Evolutionary conservation across 805 yeast genomes (phyloP).

Genomic region (Debaryomyces maramus): DNA sequence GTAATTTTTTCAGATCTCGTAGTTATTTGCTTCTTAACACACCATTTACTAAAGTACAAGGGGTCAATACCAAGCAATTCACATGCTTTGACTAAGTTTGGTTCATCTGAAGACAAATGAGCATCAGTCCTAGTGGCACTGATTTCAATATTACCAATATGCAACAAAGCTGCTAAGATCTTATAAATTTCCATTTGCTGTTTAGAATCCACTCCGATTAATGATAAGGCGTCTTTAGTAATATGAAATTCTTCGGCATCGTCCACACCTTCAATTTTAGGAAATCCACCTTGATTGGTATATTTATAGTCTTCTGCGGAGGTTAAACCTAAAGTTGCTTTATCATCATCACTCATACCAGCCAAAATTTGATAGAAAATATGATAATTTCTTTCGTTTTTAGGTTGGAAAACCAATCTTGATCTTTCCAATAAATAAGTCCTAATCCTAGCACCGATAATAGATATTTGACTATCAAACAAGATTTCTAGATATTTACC

Average conservation of each 20-base stretch:
- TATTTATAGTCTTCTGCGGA: slow-evolving; percentile 71
- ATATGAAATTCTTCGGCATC: slow-evolving; percentile 75
- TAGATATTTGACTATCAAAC: slow-evolving; percentile 70
- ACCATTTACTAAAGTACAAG: slow-evolving; percentile 78
- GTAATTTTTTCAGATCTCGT: slow-evolving; percentile 93
- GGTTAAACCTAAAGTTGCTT: slow-evolving; percentile 58
- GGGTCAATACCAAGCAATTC: slow-evolving; percentile 82
- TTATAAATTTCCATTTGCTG: slow-evolving; percentile 71
- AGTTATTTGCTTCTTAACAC: slow-evolving; percentile 83
- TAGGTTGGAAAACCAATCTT: slow-evolving; percentile 90
- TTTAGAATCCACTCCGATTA: slow-evolving; percentile 69
- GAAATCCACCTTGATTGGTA: slow-evolving; percentile 85
- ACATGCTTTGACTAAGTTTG: slow-evolving; percentile 78
- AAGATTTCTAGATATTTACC: slow-evolving; percentile 94
- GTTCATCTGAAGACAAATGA: slow-evolving; percentile 79
- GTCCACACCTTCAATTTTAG: slow-evolving; percentile 71
- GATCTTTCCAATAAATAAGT: slow-evolving; percentile 92
- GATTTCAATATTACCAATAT: slow-evolving; percentile 88
- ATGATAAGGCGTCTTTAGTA: slow-evolving; percentile 71
- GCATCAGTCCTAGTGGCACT: slow-evolving; percentile 85
- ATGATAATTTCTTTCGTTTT: slow-evolving; percentile 89
- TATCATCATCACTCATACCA: slow-evolving; percentile 63
- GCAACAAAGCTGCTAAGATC: slow-evolving; percentile 83
- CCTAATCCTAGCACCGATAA: slow-evolving; percentile 92
- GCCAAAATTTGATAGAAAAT: slow-evolving; percentile 86